Evolutionary conservation across 2,329 filamentous ascomycete genomes (phyloP).

Genomic region (Pseudogymnoascus sp.): DNA sequence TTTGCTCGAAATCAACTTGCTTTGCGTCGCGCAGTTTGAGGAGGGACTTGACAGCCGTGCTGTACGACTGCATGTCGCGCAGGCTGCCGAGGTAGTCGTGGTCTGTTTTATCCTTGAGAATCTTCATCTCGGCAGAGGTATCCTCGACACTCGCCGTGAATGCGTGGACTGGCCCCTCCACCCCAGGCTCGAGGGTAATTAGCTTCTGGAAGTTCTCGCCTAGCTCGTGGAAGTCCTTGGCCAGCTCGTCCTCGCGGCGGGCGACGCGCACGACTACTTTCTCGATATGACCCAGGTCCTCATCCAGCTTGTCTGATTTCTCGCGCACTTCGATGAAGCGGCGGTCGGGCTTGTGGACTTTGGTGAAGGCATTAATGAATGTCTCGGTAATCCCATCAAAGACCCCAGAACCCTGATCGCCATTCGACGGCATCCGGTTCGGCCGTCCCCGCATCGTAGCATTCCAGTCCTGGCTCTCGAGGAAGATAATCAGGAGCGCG

Average conservation of each 20-base stretch:
- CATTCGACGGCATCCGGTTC: slow-evolving; percentile 50
- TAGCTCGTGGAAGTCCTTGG: slow-evolving; percentile 80
- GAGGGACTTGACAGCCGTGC: slow-evolving; percentile 73
- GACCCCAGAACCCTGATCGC: slow-evolving; percentile 52
- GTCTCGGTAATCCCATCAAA: slow-evolving; percentile 95
- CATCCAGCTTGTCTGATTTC: slow-evolving; percentile 85
- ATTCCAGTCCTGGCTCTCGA: slow-evolving; percentile 94
- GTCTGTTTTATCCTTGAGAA: slow-evolving; percentile 84
- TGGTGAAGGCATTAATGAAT: slow-evolving; percentile 94
- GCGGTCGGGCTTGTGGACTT: slow-evolving; percentile 89
- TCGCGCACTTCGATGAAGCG: slow-evolving; percentile 92
- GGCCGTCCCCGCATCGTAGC: slow-evolving; percentile 80
- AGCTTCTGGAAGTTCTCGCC: slow-evolving; percentile 94
- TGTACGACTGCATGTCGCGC: slow-evolving; percentile 93
- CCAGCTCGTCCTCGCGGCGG: slow-evolving; percentile 77
- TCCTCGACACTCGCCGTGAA: slow-evolving; percentile 84
- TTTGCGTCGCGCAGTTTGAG: slow-evolving; percentile 94
- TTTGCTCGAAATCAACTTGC: slow-evolving; percentile 91
- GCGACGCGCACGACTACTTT: slow-evolving; percentile 92
- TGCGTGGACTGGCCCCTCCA: slow-evolving; percentile 72
- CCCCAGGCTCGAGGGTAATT: slow-evolving; percentile 76
- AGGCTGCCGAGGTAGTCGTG: slow-evolving; percentile 90
- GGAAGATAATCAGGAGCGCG: slow-evolving; percentile 74
- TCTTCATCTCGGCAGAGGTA: slow-evolving; percentile 67
- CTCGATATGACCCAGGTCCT: slow-evolving; percentile 86